Percentiles rank a stretch among this genome's conserved stretches.
These are phyloP conservation scores for Inga leiocalycina DNA, from an alignment of 306 rosid genomes.

Conservation along the genomic window DNA sequence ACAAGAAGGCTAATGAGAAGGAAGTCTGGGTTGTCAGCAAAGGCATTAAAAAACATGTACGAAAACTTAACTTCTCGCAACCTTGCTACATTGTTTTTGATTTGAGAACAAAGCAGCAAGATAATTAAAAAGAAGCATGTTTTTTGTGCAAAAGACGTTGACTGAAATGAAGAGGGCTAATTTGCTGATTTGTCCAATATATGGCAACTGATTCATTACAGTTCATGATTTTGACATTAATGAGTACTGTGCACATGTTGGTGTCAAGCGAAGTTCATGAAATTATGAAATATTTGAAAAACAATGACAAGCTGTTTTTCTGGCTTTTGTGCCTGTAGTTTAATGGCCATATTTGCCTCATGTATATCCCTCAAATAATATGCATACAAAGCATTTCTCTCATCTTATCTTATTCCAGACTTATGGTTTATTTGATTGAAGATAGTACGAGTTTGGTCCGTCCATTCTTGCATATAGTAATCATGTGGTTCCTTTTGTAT, in stretches of 20 bases:
- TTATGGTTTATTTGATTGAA: neutral
- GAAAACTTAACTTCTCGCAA: neutral
- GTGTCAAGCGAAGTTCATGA: slow-evolving; percentile 19
- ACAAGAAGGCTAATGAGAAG: slow-evolving; percentile 95
- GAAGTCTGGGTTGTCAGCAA: slow-evolving; percentile 91
- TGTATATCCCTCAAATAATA: neutral
- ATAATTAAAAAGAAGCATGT: slow-evolving; percentile 18
- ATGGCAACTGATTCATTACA: slow-evolving; percentile 24
- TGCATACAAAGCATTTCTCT: slow-evolving; percentile 6
- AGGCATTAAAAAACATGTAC: slow-evolving; percentile 81
- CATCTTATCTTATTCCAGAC: neutral
- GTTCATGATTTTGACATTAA: slow-evolving; percentile 19
- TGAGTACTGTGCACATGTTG: slow-evolving; percentile 9
- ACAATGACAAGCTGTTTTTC: slow-evolving; percentile 3
- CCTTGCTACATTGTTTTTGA: neutral
- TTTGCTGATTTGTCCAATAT: slow-evolving; percentile 26
- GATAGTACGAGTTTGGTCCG: neutral
- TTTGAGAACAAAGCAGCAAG: slow-evolving; percentile 28
- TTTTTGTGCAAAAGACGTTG: slow-evolving; percentile 21
- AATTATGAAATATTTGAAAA: neutral
- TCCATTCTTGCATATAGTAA: slow-evolving; percentile 13
- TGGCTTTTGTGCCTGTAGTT: neutral
- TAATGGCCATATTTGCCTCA: neutral
- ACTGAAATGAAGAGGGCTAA: slow-evolving; percentile 22
- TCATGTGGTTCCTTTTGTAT: neutral